These are phyloP conservation scores for Candida piceae DNA, from an alignment of 805 yeast species.

Conservation along the genomic window DNA sequence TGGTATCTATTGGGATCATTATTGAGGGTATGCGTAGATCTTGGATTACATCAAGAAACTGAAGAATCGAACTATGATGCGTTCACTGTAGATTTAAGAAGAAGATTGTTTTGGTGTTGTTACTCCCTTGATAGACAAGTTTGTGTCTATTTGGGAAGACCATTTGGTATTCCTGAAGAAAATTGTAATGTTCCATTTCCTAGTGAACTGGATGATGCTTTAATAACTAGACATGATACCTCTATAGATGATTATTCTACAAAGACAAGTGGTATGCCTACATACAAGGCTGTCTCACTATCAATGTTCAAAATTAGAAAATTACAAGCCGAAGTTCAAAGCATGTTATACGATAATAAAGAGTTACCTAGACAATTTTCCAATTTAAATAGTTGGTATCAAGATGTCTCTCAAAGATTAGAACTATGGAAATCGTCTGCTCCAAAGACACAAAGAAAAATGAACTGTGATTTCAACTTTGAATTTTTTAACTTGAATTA, in stretches of 20 bases:
- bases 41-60: constrained; percentile 77
- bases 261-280: constrained; percentile 32
- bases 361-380: constrained; percentile 63
- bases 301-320: constrained; percentile 65
- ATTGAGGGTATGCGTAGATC: constrained; percentile 71
- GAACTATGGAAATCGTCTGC: constrained; percentile 57
- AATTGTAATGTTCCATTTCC: constrained; percentile 69
- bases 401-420: constrained; percentile 43
- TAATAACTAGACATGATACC: constrained; percentile 34
- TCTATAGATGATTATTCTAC: constrained; percentile 34
- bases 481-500: constrained; percentile 72
- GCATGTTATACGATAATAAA: constrained; percentile 62
- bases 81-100: constrained; percentile 59
- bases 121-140: constrained; percentile 83
- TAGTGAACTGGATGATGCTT: constrained; percentile 66
- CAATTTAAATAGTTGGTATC: constrained; percentile 58
- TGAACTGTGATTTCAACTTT: constrained; percentile 71
- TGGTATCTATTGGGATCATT: constrained; percentile 88
- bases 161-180: constrained; percentile 85
- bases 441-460: constrained; percentile 51
- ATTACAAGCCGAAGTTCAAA: constrained; percentile 74
- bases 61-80: constrained; percentile 38
- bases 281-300: constrained; percentile 64
- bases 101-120: constrained; percentile 85
- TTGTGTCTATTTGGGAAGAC: constrained; percentile 81